phyloP scores from a whole-genome alignment of 2,329 filamentous ascomycete genomes.

The Catunica adiposa region DNA sequence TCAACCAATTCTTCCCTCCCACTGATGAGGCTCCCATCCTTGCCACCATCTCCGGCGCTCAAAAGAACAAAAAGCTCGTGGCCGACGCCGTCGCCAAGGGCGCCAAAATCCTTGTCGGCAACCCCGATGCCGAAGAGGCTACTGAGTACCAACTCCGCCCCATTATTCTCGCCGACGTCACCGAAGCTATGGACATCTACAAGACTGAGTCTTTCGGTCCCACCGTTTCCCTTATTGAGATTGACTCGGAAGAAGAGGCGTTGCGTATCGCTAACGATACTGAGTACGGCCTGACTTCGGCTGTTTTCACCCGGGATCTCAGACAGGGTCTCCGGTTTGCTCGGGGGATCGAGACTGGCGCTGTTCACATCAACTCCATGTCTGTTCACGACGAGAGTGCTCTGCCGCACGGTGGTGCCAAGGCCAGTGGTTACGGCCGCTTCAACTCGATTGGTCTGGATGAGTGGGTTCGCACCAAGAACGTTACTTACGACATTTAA shows the following conservation, averaged over 20 bases:
- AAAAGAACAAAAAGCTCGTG: conserved; percentile 50
- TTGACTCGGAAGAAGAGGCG: conserved; percentile 56
- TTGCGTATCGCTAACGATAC: conserved; percentile 63
- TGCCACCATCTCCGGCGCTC: conserved; percentile 48
- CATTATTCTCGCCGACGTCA: conserved; percentile 49
- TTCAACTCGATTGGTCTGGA: conserved; percentile 41
- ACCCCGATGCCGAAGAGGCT: conserved; percentile 20
- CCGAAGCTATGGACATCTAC: conserved; percentile 54
- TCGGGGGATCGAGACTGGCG: conserved; percentile 46
- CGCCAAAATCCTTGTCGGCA: conserved; percentile 32
- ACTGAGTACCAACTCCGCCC: conserved; percentile 36
- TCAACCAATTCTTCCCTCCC: conserved; percentile 31
- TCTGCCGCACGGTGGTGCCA: conserved; percentile 50
- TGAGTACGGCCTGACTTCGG: conserved; percentile 55
- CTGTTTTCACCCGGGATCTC: conserved; percentile 59
- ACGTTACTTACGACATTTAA: conserved; percentile 30
- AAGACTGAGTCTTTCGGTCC: conserved; percentile 64
- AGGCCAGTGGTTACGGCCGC: conserved; percentile 46
- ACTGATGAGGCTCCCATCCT: conserved; percentile 50
- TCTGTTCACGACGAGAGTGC: conserved; percentile 47
- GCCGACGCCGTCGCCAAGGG: conserved; percentile 53
- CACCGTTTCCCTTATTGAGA: conserved; percentile 47
- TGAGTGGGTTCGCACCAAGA: conserved; percentile 49
- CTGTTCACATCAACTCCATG: conserved; percentile 51
- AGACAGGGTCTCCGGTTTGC: conserved; percentile 42